Evolutionary conservation across 176 grass and related monocot genomes (phyloP), one percentile per base, ranked within the genome.

Genomic region (Musa beccarii): DNA sequence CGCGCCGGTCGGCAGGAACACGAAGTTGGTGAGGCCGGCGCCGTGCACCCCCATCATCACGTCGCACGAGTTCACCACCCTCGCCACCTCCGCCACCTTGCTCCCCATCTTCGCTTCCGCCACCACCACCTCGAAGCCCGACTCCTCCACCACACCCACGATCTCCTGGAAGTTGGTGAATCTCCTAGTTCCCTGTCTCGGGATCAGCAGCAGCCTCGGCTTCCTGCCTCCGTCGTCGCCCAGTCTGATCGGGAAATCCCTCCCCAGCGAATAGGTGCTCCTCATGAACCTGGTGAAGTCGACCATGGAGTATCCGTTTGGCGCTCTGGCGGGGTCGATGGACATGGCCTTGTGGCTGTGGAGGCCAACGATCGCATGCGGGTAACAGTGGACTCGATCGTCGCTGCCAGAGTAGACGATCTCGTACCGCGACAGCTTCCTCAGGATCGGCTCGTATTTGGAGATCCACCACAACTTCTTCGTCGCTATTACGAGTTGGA

Each of bases 1-100:
- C 17, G 57, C 57, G 57, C 3, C 57, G 17, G 13, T n/a, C 5
- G 92, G 92, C 12, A 96, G 80, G 83, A 92, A 96, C 65, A 84
- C 86, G 2, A 79, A 77, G 75, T 87, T 92, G 0, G 92, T 89
- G 72, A 92, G 81, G 16, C 92, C 89, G 2, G 92, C 92, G 13
- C 92, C 92, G 50, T 96, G 92, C 49, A 81, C 92, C 3, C 92
- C 89, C 11, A 96, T 63, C 68, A 96, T 82, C 50, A 74, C 89
- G 78, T 96, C 89, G 80, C 81, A 84, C 0, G 92, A 75, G 84
- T 96, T 96, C 78, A 92, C 86, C 12, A 1, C 10, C 11, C 66
- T 25, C 0, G 91, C 91, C 52, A 81, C 77, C 59, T 93, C 91
- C 0, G 17, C 83, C 10, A 93, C 22, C 2, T 75, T 25, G 49